These are phyloP conservation scores for Lentinula guzmanii DNA, from an alignment of 768 basidiomycete genomes.

Conservation along the genomic window DNA sequence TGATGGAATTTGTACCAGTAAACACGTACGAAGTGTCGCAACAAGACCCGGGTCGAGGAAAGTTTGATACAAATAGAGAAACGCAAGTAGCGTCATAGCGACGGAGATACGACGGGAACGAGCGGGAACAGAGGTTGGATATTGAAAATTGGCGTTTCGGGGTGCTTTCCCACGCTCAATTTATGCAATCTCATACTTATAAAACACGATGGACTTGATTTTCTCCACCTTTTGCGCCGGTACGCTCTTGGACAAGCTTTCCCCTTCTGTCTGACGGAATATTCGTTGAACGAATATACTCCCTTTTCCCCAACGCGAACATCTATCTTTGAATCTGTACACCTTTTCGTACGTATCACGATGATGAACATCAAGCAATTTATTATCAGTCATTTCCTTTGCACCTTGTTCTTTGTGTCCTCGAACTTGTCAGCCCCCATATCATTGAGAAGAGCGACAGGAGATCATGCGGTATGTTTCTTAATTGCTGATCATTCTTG, in stretches of 20 bases:
- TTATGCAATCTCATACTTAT: background rate
- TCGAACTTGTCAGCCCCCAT: background rate
- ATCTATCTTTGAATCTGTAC: background rate
- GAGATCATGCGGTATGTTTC: background rate
- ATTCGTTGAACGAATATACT: constrained; percentile 5
- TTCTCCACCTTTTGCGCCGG: background rate
- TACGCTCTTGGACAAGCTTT: background rate
- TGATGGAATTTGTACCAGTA: no score
- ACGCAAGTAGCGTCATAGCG: no score
- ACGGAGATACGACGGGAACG: background rate
- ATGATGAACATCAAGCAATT: background rate
- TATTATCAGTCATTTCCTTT: background rate
- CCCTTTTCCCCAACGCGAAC: background rate
- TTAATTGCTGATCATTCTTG: background rate
- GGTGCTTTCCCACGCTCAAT: background rate
- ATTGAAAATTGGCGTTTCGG: background rate
- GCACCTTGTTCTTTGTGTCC: background rate
- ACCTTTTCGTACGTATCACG: background rate
- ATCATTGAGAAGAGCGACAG: background rate
- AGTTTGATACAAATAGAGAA: no score
- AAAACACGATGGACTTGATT: background rate
- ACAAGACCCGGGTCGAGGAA: no score
- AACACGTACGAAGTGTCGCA: no score
- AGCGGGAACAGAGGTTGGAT: background rate
- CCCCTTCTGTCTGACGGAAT: background rate